Evolutionary conservation across 345 rosid genomes (phyloP), one percentile per base, ranked within the genome.

Genomic region (Dovyalis caffra): DNA sequence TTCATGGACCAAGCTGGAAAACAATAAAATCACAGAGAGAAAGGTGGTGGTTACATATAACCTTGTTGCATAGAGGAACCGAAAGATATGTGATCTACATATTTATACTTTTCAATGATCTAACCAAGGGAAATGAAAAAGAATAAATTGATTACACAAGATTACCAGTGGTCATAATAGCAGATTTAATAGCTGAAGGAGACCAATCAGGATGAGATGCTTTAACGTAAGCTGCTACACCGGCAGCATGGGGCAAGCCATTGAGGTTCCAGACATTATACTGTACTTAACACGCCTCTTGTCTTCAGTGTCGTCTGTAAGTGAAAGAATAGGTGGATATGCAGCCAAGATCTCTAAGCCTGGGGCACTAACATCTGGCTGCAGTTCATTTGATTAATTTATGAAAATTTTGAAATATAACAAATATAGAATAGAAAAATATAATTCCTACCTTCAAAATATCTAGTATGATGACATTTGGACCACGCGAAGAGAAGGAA

Each of bases 111-210:
- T 37, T 11, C 3, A 40, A 10, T 40, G 47, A 40, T 40, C 11
- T 2, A 40, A 37, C 11, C 12, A 6, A 37, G 40, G 9, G 47
- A 40, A 40, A 40, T 40, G 47, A 12, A 12, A 12, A 40, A 10
- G 5, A 40, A 14, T 40, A 40, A 16, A 40, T 14, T 40, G n/a
- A 33, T 83, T n/a, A n/a, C n/a, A n/a, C n/a, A n/a, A n/a, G n/a
- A n/a, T n/a, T 81, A 87, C 94, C 88, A 2, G 89, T 87, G 15
- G 91, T 90, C 91, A 88, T 85, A 25, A 89, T 71, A 15, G 92
- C 87, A 20, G 94, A 88, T 79, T 87, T 83, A 72, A 90, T 86
- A 53, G 90, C 85, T 2, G 91, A 77, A 76, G 90, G 88, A 66
- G 93, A 88, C 91, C 91, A 91, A 49, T 61, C 72, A 8, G 91